Conservation (phyloP, 805 yeast species). For the Yamadazyma paraphyllophila region DNA sequence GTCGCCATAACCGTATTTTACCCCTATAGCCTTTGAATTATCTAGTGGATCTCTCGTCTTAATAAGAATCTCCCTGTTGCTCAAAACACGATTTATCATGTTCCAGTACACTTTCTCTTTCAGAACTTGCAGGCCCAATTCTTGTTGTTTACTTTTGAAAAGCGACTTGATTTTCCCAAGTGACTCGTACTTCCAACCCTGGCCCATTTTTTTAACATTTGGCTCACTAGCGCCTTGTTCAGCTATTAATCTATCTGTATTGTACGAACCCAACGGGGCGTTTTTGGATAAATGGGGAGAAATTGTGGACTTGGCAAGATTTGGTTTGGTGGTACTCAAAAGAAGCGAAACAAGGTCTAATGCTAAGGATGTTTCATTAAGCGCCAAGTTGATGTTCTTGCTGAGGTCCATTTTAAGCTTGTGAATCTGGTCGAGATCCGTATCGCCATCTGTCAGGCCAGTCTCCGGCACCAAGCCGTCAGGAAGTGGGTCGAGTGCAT, state of each 20-base stretch:
- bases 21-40: slow-evolving; percentile 60
- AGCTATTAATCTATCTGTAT: slow-evolving; percentile 40
- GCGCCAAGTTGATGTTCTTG: slow-evolving; percentile 57
- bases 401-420: slow-evolving; percentile 54
- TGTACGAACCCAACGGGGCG: slow-evolving; percentile 74
- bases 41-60: slow-evolving; percentile 55
- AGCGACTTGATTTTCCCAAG: slow-evolving; percentile 52
- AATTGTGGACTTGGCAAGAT: slow-evolving; percentile 83
- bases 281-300: slow-evolving; percentile 76
- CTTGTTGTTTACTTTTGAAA: slow-evolving; percentile 49
- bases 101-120: slow-evolving; percentile 73
- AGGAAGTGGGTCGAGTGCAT: background rate
- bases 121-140: slow-evolving; percentile 51
- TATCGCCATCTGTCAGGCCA: too few relatives aligned
- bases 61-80: slow-evolving; percentile 59
- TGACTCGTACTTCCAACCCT: slow-evolving; percentile 85
- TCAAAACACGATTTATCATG: slow-evolving; percentile 42
- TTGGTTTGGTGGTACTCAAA: slow-evolving; percentile 77
- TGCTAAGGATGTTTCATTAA: slow-evolving; percentile 86
- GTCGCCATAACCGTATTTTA: slow-evolving; percentile 89
- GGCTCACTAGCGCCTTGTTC: slow-evolving; percentile 25
- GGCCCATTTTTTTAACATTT: slow-evolving; percentile 43
- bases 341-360: slow-evolving; percentile 84
- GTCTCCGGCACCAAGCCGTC: slow-evolving; percentile 11
- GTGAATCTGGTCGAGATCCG: slow-evolving; percentile 34